Base-by-base conservation (phyloP, 805 yeast species). In the Candida anglica region DNA sequence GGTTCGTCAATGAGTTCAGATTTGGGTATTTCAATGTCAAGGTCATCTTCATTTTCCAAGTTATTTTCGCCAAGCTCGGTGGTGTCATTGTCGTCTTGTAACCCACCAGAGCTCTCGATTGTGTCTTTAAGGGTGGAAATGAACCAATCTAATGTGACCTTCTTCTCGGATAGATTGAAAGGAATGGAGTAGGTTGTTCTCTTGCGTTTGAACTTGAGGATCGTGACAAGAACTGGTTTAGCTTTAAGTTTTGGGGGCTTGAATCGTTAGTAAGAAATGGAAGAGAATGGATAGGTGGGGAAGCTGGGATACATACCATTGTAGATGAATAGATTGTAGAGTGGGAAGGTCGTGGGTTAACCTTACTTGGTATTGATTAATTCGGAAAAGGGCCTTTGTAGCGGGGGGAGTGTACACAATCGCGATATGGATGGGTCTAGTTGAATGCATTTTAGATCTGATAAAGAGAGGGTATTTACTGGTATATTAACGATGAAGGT, bases 61-160 rank as follows among this genome's bases (percentile, higher is more conserved):
- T n/a, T n/a, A n/a, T n/a, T n/a, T n/a, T n/a, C n/a, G n/a, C n/a
- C n/a, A n/a, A n/a, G n/a, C n/a, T n/a, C n/a, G n/a, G n/a, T n/a
- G n/a, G n/a, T n/a, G n/a, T n/a, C n/a, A 15, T 52, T 47, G 4
- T 55, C 53, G 3, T 42, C 50, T 3, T 36, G 43, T 23, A 72
- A 46, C 0, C 82, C 82, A 2, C 82, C 82, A 0, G 75, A 60
- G 2, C 53, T 41, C 36, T 68, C 64, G 17, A 78, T 63, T 17
- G 69, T 63, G 5, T 48, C 44, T 2, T 53, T 51, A 16, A 77
- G 54, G 14, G 28, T 24, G 15, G 28, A 3, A 11, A 15, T 19
- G 6, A 24, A 24, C n/a, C 14, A 7, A n/a, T 16, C 24, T 8
- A 51, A n/a, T 2, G 56, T 44, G n/a, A 43, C 37, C 7, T 37